phyloP scores from a whole-genome alignment of 495 filamentous ascomycete species.

The Penicillium crystallinum region DNA sequence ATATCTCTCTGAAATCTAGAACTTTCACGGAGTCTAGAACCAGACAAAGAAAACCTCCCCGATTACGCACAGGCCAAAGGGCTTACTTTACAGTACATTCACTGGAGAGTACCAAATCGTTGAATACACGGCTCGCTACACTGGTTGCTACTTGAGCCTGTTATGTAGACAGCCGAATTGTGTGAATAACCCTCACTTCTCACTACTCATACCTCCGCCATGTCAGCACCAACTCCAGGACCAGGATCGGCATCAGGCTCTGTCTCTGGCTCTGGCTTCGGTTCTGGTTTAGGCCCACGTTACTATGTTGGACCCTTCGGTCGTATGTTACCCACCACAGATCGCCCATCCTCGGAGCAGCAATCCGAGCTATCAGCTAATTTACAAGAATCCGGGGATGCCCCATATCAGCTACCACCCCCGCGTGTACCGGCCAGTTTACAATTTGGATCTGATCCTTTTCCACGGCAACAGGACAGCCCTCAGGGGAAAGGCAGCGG shows the following conservation, averaged over 20 bases:
- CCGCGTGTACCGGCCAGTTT: slow-evolving; percentile 38
- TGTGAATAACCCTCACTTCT: not conserved
- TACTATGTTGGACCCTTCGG: slow-evolving; percentile 47
- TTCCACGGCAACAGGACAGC: slow-evolving; percentile 27
- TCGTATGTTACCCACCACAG: slow-evolving; percentile 41
- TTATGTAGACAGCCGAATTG: slow-evolving; percentile 3
- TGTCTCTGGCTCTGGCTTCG: not conserved
- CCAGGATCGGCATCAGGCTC: not conserved
- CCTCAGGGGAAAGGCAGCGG: slow-evolving; percentile 19
- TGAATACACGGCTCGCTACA: not conserved
- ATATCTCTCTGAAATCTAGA: not conserved
- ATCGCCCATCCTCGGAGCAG: slow-evolving; percentile 26
- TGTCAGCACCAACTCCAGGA: slow-evolving; percentile 26
- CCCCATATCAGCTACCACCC: slow-evolving; percentile 48
- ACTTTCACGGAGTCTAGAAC: not conserved
- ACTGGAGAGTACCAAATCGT: not conserved
- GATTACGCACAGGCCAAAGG: not conserved
- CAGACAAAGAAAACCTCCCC: not conserved
- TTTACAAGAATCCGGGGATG: slow-evolving; percentile 31
- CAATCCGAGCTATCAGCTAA: slow-evolving; percentile 32
- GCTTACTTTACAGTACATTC: not conserved
- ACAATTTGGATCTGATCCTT: slow-evolving; percentile 42
- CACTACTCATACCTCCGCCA: slow-evolving; percentile 11
- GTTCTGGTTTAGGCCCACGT: slow-evolving; percentile 2
- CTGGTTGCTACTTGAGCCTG: not conserved